Percentiles rank a stretch among this genome's conserved stretches.
phyloP scores from a whole-genome alignment of 139 green algal species.

The Tetradesmus lagerheimii region DNA sequence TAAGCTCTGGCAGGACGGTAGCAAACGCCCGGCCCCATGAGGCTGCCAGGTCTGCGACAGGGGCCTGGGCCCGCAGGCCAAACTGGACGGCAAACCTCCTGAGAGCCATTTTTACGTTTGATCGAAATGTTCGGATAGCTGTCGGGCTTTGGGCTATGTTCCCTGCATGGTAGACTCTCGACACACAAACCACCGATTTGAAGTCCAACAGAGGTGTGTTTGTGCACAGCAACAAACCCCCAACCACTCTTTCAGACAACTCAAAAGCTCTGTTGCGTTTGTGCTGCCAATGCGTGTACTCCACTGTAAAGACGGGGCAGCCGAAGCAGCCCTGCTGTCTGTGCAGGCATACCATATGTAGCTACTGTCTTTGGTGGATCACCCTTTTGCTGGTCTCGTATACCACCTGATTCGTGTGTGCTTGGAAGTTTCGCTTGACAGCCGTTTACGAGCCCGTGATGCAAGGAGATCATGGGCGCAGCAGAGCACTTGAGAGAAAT shows the following conservation, averaged over 20 bases:
- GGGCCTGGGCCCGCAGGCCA: slow-evolving; percentile 24
- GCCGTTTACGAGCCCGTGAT: no score
- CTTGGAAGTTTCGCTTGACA: no score
- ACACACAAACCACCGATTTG: neutral
- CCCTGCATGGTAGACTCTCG: neutral
- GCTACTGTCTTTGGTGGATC: no score
- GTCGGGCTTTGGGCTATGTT: neutral
- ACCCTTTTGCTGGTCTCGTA: no score
- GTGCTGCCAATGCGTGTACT: neutral
- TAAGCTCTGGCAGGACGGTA: slow-evolving; percentile 49
- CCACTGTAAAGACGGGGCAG: neutral
- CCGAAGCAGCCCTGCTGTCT: neutral
- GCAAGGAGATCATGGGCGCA: no score
- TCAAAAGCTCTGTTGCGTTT: no score
- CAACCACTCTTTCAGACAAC: neutral
- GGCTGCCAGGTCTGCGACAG: slow-evolving; percentile 20
- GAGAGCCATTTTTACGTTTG: slow-evolving; percentile 8
- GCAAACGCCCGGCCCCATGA: slow-evolving; percentile 34
- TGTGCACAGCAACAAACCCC: neutral
- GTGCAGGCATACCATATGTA: neutral
- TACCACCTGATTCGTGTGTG: no score
- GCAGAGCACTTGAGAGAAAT: no score
- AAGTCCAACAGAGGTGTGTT: neutral
- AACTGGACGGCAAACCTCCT: slow-evolving; percentile 9
- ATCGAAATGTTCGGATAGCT: neutral